Evolutionary conservation across 331 rosid species (phyloP), one percentile per base, ranked within the genome.

Genomic region (Dryas integrifolia): DNA sequence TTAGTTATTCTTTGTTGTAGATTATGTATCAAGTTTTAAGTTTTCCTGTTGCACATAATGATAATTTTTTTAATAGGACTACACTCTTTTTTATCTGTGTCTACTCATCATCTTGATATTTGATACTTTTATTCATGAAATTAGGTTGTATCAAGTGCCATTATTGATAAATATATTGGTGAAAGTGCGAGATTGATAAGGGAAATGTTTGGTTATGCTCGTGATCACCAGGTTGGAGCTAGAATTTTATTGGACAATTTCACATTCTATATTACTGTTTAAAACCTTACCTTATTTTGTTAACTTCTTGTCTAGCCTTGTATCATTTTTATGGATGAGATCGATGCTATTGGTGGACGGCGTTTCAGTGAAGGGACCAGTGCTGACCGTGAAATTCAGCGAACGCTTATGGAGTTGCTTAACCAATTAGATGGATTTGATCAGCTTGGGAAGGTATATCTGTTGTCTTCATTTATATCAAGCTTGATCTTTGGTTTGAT

Each of bases 281-380:
- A 9, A 4, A 48, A 49, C 14, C 35, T 13, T 59, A 15, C 44
- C 70, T 70, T 70, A 5, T 76, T 43, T 59, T 41, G 74, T 77
- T 55, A 18, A 78, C 40, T 41, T 14, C 70, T 41, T 76, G 67
- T 80, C 14, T 49, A 95, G 98, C 99, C 99, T 52, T 95, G 99
- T 90, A 95, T 95, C 85, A 95, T 95, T 57, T 95, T 95, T 79
- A 95, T 95, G 98, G 98, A 95, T 62, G 98, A 95, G 85, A 95
- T 95, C 26, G 98, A 95, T 82, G 99, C 98, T 80, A 95, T 95
- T 83, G 99, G 99, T 79, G 99, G 99, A 39, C 96, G 98, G 46
- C 96, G 99, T 58, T 90, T 95, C 72, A 95, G 97, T 47, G 96
- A 88, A 79, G 99, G 99, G 79, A 95, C 98, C 63, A 92, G 99